Conservation (phyloP, 1,139 yeast species). For the Yamadazyma diospyri region DNA sequence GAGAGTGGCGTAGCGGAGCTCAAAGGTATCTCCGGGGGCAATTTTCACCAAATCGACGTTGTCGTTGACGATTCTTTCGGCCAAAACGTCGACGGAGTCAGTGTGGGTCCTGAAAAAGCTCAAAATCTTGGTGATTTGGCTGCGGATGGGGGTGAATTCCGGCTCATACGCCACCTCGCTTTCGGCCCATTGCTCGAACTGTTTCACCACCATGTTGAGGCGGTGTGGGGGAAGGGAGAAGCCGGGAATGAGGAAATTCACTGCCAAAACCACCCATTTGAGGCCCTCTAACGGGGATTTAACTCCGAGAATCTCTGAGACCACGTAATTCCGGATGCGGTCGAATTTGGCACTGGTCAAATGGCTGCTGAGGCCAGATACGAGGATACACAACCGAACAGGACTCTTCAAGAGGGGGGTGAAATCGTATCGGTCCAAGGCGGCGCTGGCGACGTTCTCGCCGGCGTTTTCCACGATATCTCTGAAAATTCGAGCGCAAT, state of each 20-base stretch:
- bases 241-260: conserved; percentile 40
- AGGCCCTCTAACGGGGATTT: conserved; percentile 39
- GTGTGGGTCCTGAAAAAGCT: conserved; percentile 17
- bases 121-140: conserved; percentile 50
- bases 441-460: conserved; percentile 31
- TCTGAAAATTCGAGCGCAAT: conserved; percentile 26
- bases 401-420: conserved; percentile 31
- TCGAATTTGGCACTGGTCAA: conserved; percentile 36
- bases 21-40: conserved; percentile 29
- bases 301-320: conserved; percentile 63
- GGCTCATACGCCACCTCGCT: conserved; percentile 59
- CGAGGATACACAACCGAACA: conserved; percentile 33
- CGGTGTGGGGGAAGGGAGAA: conserved; percentile 53
- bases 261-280: conserved; percentile 46
- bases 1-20: conserved; percentile 47
- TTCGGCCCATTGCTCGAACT: conserved; percentile 55
- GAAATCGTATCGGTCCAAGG: conserved; percentile 29
- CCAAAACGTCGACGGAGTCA: conserved; percentile 23
- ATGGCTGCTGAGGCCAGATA: conserved; percentile 32
- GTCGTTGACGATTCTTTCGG: conserved; percentile 42
- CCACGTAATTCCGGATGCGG: conserved; percentile 56
- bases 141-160: conserved; percentile 48
- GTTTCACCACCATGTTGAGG: conserved; percentile 54
- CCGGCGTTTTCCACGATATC: conserved; percentile 21
- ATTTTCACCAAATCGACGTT: conserved; percentile 45